Evolutionary conservation across 1,284 basidiomycete species (phyloP), one percentile per base, ranked within the genome.

Genomic region (Moesziomyces antarcticus): DNA sequence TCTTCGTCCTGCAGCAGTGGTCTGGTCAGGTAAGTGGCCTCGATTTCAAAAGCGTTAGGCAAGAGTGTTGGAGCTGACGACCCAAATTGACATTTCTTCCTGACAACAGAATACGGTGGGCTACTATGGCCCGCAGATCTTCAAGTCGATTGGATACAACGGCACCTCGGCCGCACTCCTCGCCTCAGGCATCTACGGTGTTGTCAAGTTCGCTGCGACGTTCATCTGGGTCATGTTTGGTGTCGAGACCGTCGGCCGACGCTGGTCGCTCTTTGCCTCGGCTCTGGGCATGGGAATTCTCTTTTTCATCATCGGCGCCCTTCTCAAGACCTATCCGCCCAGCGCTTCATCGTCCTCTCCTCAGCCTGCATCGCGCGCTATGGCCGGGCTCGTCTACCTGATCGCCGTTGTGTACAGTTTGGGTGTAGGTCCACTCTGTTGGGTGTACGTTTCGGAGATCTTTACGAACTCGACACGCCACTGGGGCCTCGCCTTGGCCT

Each of bases 181-280:
- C 62, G 86, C 85, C 65, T 85, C 86, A 59, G 85, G 86, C 80
- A 86, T 86, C 74, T 81, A 86, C 27, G 83, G 85, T 27, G 84
- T 83, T 37, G 85, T 85, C 81, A 85, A 85, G 78, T 80, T 85
- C 70, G 65, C 67, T 42, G 33, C 57, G 11, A 46, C 74, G 57
- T 64, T 67, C 18, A 43, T 73, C 43, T 67, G 59, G n/a, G 66
- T 76, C 46, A 71, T 75, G 61, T 70, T 71, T 13, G 77, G 72
- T 21, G 64, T 77, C 30, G 46, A 47, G 40, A 21, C 25, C 4
- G 51, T 64, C 30, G 51, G 59, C 7, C 51, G 54, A 33, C 80
- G 33, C 81, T 80, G 84, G 84, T 84, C 58, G 82, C 84, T 40
- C 79, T 77, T 64, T 48, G 56, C 53, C 51, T 77, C 51, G 6